These are phyloP conservation scores for Gaeumannomyces sp. DNA, from an alignment of 2,329 filamentous ascomycete genomes.

Conservation along the genomic window DNA sequence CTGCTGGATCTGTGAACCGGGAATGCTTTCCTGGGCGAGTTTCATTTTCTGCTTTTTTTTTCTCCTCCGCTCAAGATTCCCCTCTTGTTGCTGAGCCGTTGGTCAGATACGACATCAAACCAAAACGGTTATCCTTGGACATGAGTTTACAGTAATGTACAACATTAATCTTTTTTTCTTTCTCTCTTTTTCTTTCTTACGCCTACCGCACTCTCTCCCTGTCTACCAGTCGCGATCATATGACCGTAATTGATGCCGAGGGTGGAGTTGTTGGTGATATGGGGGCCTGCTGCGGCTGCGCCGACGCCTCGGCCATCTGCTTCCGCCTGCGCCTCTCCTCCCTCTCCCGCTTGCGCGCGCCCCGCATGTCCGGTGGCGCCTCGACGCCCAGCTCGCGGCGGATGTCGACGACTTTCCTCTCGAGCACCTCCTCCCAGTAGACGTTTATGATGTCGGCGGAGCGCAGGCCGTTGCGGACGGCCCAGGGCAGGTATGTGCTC, in stretches of 20 bases:
- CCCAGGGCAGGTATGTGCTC: constrained; percentile 80
- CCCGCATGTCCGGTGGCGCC: constrained; percentile 77
- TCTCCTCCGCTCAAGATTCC: background rate
- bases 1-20: constrained; percentile 49
- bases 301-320: constrained; percentile 12
- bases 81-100: background rate
- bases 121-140: background rate
- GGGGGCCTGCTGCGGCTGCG: background rate
- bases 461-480: constrained; percentile 70
- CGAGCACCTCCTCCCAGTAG: constrained; percentile 94
- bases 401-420: constrained; percentile 73
- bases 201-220: background rate
- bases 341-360: constrained; percentile 64
- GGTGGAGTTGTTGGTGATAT: background rate
- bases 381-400: constrained; percentile 75
- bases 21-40: background rate
- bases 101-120: background rate
- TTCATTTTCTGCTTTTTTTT: background rate
- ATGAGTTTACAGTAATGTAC: background rate
- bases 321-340: constrained; percentile 62
- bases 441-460: constrained; percentile 85
- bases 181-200: background rate
- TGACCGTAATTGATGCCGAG: background rate
- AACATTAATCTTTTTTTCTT: background rate
- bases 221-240: background rate